Evolutionary conservation across 1,139 yeast species (phyloP).

Genomic region (Geotrichum citri-aurantii): DNA sequence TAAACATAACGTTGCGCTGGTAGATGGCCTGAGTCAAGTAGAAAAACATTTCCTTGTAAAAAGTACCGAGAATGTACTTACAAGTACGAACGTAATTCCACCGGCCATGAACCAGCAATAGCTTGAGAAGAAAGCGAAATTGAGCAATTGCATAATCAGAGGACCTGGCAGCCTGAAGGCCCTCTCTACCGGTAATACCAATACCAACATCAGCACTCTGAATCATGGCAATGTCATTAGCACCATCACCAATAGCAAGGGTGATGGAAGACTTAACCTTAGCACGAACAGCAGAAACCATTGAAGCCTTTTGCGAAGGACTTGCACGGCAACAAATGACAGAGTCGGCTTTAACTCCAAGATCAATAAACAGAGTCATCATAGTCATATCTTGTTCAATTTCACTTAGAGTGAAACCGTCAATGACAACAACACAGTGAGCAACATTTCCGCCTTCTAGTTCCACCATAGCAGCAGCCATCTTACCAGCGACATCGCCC

Average conservation of each 20-base stretch:
- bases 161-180: constrained; percentile 91
- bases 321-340: constrained; percentile 95
- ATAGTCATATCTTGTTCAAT: constrained; percentile 69
- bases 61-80: constrained; percentile 87
- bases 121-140: constrained; percentile 73
- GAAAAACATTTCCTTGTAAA: constrained; percentile 87
- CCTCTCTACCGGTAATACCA: constrained; percentile 96
- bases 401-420: constrained; percentile 72
- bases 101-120: constrained; percentile 88
- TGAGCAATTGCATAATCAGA: constrained; percentile 96
- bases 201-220: constrained; percentile 98
- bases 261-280: constrained; percentile 67
- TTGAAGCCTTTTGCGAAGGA: constrained; percentile 89
- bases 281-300: constrained; percentile 73
- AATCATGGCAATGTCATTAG: constrained; percentile 98
- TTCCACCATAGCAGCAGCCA: constrained; percentile 56
- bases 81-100: constrained; percentile 90
- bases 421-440: constrained; percentile 89
- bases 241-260: constrained; percentile 98
- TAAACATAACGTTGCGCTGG: constrained; percentile 81
- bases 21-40: constrained; percentile 83
- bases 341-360: constrained; percentile 83
- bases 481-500: constrained; percentile 43
- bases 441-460: constrained; percentile 70
- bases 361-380: constrained; percentile 69